Evolutionary conservation across 1,284 basidiomycete genomes (phyloP).

Genomic region (Flammula alnicola): DNA sequence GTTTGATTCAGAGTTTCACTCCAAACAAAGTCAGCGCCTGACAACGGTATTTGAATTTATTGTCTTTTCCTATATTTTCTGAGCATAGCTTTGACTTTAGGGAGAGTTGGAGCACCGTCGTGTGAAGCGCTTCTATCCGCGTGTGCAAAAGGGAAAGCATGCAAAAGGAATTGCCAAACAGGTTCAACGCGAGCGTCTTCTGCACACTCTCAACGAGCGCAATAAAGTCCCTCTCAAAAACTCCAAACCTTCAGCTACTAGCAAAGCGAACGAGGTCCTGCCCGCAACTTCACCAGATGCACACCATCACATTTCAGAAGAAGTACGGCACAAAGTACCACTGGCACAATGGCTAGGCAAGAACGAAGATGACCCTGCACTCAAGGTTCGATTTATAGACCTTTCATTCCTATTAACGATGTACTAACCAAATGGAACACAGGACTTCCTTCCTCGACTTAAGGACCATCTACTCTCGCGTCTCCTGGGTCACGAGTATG

Average conservation of each 20-base stretch:
- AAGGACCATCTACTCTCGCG: conserved; percentile 20
- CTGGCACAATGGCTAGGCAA: conserved; percentile 7
- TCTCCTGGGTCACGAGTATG: conserved; percentile 7
- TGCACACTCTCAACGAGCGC: conserved; percentile 4
- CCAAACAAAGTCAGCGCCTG: too few species aligned
- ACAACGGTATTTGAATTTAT: too few species aligned
- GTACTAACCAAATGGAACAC: neutral
- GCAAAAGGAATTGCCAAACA: conserved; percentile 10
- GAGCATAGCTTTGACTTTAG: too few species aligned
- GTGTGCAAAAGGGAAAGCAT: conserved; percentile 11
- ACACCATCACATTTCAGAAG: conserved; percentile 16
- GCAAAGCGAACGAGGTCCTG: neutral
- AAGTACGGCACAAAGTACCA: conserved; percentile 2
- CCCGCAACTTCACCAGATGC: conserved; percentile 1
- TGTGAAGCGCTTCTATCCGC: conserved; percentile 13
- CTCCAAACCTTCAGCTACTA: neutral
- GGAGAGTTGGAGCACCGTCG: too few species aligned
- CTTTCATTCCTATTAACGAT: neutral
- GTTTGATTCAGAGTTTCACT: too few species aligned
- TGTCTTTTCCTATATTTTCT: too few species aligned
- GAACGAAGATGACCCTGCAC: conserved; percentile 14
- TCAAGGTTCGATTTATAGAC: neutral
- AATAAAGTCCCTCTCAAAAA: neutral
- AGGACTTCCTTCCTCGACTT: conserved; percentile 24
- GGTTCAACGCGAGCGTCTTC: conserved; percentile 27